Evolutionary conservation across 257 asterid species (phyloP).

Genomic region (Lavandula angustifolia): DNA sequence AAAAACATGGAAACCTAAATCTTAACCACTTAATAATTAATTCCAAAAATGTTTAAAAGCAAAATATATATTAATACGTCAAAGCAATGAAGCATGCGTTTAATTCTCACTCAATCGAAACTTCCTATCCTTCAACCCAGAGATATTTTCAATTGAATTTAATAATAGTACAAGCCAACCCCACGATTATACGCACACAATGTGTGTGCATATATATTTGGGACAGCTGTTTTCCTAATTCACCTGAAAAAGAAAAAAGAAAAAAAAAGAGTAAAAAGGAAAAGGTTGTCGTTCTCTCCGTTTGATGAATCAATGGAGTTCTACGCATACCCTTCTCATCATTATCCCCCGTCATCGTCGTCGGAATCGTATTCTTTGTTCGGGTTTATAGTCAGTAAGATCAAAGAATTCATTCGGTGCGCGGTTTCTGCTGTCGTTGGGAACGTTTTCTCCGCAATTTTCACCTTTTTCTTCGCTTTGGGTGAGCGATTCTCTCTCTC

Average conservation of each 20-base stretch:
- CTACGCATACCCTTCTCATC: slow-evolving; percentile 67
- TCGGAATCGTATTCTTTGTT: slow-evolving; percentile 43
- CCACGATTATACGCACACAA: background rate
- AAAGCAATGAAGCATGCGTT: background rate
- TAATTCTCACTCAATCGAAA: background rate
- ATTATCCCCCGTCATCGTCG: slow-evolving; percentile 53
- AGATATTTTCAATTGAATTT: no score
- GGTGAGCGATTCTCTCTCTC: slow-evolving; percentile 43
- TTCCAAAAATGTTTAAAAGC: background rate
- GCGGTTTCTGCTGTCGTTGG: slow-evolving; percentile 77
- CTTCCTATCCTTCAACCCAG: no score
- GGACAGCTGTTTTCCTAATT: slow-evolving; percentile 37
- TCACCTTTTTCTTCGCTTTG: slow-evolving; percentile 88
- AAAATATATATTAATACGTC: background rate
- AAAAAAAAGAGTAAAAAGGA: background rate
- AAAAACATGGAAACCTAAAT: no score
- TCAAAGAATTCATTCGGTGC: slow-evolving; percentile 62
- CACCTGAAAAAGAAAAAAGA: slow-evolving; percentile 31
- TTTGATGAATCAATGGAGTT: slow-evolving; percentile 68
- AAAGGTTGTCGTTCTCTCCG: slow-evolving; percentile 30
- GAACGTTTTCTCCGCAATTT: slow-evolving; percentile 82
- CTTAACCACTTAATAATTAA: no score
- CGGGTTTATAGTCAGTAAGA: slow-evolving; percentile 54
- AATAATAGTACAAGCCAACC: slow-evolving; percentile 17
- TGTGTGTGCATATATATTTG: slow-evolving; percentile 6